Evolutionary conservation across 352 stramenopile genomes (phyloP), one percentile per base, ranked within the genome.

Genomic region (Phytophthora fragariae): DNA sequence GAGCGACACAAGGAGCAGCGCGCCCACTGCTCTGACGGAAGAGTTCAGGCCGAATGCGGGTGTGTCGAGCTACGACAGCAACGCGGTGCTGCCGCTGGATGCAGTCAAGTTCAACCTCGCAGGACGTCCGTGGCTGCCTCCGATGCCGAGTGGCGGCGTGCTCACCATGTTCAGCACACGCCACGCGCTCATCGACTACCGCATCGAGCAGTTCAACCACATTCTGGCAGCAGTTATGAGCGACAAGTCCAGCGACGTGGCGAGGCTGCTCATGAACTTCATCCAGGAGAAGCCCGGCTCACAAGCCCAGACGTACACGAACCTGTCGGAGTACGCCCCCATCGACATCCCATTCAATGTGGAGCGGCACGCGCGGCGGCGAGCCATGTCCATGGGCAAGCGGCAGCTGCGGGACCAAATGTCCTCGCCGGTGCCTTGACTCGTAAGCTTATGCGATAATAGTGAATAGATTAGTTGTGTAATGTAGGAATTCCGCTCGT

Each of bases 201-300:
- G 88, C 57, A 86, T 92, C 47, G 61, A 88, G 54, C 76, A 85
- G 62, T 94, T 94, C 68, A 93, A 94, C 68, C 67, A 77, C 54
- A 90, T 92, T 21, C 56, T 93, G 52, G 84, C 86, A 1, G 88
- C 88, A 3, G 86, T 89, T 21, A 81, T 94, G 72, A 89, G 84
- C 53, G 85, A 92, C 71, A 81, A 76, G 47, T 91, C 83, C 6
- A 77, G 66, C 15, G 70, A 81, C 7, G 88, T 94, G 59, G 82
- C 84, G 19, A 81, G 72, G n/a, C 57, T 88, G 68, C 78, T 94
- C 39, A 89, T 85, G 79, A 86, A 85, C 53, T 93, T 94, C 55
- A 92, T 94, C 59, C 85, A 94, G 65, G 85, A 94, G 67, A 91
- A 91, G 29, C 88, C 88, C 0, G 86, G 82, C 44, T 76, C 75